Evolutionary conservation across 805 yeast genomes (phyloP).

Genomic region (Wickerhamomyces sydowiorum): DNA sequence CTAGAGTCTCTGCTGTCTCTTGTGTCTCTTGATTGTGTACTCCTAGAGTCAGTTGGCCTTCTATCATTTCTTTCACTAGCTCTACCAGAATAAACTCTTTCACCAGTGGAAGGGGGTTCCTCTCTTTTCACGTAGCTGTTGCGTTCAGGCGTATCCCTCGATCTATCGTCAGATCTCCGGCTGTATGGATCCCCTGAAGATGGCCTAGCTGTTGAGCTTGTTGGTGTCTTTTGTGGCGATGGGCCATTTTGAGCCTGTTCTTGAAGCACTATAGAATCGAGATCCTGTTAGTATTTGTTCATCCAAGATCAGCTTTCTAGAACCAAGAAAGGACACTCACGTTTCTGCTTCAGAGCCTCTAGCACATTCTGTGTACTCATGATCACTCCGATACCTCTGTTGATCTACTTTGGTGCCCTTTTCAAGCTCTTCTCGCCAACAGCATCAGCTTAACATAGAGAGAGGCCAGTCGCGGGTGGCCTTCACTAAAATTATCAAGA

Average conservation of each 20-base stretch:
- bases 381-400: background rate
- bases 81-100: background rate
- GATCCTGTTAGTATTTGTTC: constrained; percentile 3
- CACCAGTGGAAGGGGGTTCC: background rate
- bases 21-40: background rate
- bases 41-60: constrained; percentile 1
- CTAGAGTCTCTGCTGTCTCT: background rate
- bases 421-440: too few relatives aligned
- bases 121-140: background rate
- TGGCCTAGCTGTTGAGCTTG: background rate
- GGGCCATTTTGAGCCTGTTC: background rate
- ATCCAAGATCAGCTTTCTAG: background rate
- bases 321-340: constrained; percentile 7
- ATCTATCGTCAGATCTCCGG: background rate
- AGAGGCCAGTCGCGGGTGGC: too few relatives aligned
- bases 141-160: background rate
- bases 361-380: constrained; percentile 20
- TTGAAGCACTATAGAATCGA: background rate
- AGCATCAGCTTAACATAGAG: background rate
- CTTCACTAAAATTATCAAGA: too few relatives aligned
- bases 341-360: constrained; percentile 19
- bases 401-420: background rate
- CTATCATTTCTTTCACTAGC: constrained; percentile 1
- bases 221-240: background rate
- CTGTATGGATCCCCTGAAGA: background rate